Base-by-base conservation (phyloP, 805 yeast species). In the Ogataea nonfermentans region DNA sequence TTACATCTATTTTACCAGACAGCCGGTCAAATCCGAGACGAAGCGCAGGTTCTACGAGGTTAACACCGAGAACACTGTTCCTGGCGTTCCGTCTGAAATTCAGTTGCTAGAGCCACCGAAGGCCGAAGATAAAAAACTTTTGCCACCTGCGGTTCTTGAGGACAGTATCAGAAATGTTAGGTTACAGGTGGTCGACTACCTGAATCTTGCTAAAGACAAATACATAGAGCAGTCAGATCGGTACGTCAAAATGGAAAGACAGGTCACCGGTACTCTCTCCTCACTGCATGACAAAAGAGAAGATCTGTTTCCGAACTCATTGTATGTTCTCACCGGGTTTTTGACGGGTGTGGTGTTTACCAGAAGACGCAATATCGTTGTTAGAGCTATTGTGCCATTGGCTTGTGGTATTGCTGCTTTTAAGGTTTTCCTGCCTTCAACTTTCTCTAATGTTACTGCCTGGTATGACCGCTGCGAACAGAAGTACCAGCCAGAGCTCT, bases 281-380 rank as follows among this genome's bases (percentile, higher is more conserved):
- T 69, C 70, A 11, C 70, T 88, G 49, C 88, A 81, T 58, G 70
- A 75, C 44, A 76, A 67, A 50, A 62, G 70, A 29, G 95, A 88
- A 64, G 84, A 78, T 34, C 62, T 86, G 35, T 68, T 84, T 35
- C 93, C 95, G 10, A 83, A 82, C 47, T 63, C 79, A 3, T 61
- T 85, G 22, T 88, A 85, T 57, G 70, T 88, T 27, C 56, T 78
- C 8, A 74, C 86, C 20, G 89, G 87, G 10, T 72, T 78, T 2
- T 68, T 88, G 39, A 65, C 87, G 6, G 95, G 95, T 26, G 74
- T 83, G 32, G 80, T 87, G 37, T 52, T 80, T 35, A 77, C 93
- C 2, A 83, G 95, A 53, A 78, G 81, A 52, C 71, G 84, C 42
- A 78, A 78, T 41, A 48, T 80, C 15, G 37, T 80, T 2, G 55